phyloP scores from a whole-genome alignment of 1,139 yeast genomes.

The Saccharomyces hybrid region DNA sequence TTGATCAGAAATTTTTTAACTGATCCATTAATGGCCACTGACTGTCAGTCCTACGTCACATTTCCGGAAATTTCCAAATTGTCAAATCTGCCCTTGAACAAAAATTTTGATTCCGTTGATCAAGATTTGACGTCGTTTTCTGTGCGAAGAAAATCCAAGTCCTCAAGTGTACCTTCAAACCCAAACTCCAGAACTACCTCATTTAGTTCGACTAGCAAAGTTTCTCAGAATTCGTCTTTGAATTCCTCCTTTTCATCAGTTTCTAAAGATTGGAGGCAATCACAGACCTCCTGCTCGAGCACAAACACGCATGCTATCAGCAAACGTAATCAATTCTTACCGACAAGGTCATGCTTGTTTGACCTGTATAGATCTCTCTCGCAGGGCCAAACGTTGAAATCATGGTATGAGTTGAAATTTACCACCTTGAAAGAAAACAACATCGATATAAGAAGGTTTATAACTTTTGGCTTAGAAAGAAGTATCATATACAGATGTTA shows the following conservation, averaged over 20 bases:
- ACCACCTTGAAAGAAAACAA: conserved; percentile 50
- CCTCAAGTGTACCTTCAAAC: background rate
- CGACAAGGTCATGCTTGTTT: conserved; percentile 62
- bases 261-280: conserved; percentile 13
- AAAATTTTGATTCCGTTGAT: conserved; percentile 1
- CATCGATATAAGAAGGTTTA: conserved; percentile 75
- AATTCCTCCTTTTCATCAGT: conserved; percentile 4
- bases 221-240: conserved; percentile 6
- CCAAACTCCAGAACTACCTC: conserved; percentile 11
- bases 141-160: background rate
- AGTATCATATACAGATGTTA: conserved; percentile 77
- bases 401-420: conserved; percentile 70
- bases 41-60: conserved; percentile 76
- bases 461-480: conserved; percentile 78
- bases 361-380: conserved; percentile 68
- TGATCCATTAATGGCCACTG: conserved; percentile 61
- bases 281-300: conserved; percentile 21
- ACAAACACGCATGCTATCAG: conserved; percentile 13
- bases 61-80: conserved; percentile 23
- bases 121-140: conserved; percentile 13
- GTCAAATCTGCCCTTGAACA: conserved; percentile 26
- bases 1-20: conserved; percentile 59
- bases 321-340: conserved; percentile 35
- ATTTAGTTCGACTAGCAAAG: conserved; percentile 8
- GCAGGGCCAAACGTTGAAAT: conserved; percentile 69